A percentile compares a stretch with the other conserved stretches of the same genome.
Conservation (phyloP, 2,329 filamentous ascomycete species). For the Coniochaeta prunicola region DNA sequence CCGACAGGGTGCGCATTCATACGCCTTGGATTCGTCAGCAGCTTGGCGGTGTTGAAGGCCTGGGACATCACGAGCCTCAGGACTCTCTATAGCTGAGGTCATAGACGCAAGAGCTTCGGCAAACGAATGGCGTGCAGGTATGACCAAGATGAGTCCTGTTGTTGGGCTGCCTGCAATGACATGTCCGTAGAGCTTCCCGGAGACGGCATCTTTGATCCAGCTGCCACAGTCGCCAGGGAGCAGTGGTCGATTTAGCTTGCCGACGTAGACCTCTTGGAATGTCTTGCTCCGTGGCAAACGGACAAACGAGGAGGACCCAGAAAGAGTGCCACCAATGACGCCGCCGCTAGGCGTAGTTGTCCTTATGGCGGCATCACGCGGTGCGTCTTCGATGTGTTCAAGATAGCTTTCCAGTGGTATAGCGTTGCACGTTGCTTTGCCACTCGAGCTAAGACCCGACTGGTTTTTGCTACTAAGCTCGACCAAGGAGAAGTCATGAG, state of each 20-base stretch:
- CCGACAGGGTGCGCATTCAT: constrained; percentile 8
- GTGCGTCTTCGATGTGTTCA: constrained; percentile 1
- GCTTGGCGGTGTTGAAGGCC: no score
- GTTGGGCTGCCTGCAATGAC: constrained; percentile 6
- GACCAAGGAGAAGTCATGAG: neutral
- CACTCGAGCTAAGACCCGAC: neutral
- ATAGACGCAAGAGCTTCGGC: neutral
- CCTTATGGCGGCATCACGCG: constrained; percentile 1
- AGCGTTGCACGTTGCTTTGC: neutral
- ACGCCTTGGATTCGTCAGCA: no score
- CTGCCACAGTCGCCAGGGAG: constrained; percentile 5
- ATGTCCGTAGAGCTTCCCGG: constrained; percentile 5
- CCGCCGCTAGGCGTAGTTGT: neutral
- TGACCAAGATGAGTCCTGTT: constrained; percentile 3
- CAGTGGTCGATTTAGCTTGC: constrained; percentile 3
- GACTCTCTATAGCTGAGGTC: neutral
- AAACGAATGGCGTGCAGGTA: constrained; percentile 2
- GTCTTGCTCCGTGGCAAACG: constrained; percentile 1
- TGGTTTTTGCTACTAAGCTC: neutral
- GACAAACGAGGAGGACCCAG: constrained; percentile 3
- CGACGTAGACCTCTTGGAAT: constrained; percentile 5
- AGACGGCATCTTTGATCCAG: constrained; percentile 2
- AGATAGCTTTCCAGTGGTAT: neutral
- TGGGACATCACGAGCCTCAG: neutral
- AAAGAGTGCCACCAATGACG: neutral